These are phyloP conservation scores for Fusarium udum DNA, from an alignment of 2,329 filamentous ascomycete genomes.

Conservation along the genomic window DNA sequence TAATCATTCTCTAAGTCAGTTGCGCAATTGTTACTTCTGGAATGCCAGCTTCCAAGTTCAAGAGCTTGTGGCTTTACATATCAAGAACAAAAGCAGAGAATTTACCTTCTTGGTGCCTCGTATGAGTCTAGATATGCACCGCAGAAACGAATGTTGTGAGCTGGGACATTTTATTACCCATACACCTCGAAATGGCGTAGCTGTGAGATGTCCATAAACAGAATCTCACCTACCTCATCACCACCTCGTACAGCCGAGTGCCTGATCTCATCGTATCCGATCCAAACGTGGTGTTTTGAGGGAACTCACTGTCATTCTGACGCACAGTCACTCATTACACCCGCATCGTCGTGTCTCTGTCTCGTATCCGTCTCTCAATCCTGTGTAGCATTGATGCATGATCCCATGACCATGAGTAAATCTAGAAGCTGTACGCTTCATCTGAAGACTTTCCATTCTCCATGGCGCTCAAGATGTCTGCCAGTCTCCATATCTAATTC, in stretches of 20 bases:
- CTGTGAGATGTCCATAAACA: not conserved
- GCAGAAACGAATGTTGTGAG: not conserved
- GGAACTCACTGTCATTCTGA: not conserved
- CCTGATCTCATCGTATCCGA: constrained; percentile 17
- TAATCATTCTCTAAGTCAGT: not conserved
- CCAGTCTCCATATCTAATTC: not conserved
- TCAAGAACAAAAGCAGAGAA: not conserved
- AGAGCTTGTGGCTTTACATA: not conserved
- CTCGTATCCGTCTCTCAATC: not conserved
- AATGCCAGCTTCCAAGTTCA: not conserved
- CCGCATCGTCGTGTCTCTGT: not conserved
- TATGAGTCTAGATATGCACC: not conserved
- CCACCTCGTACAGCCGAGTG: constrained; percentile 7
- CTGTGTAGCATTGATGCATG: not conserved
- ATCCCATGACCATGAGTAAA: not conserved
- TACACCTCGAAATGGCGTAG: not conserved
- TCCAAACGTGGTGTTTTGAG: not conserved
- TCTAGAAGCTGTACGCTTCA: not conserved
- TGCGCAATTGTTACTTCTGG: not conserved
- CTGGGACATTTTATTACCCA: not conserved
- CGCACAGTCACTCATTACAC: not conserved
- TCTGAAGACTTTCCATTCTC: not conserved
- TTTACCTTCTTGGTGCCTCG: not conserved
- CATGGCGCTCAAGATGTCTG: not conserved
- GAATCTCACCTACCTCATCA: constrained; percentile 1